phyloP scores from a whole-genome alignment of 768 basidiomycete genomes.

The Lactarius pseudohatsudake region DNA sequence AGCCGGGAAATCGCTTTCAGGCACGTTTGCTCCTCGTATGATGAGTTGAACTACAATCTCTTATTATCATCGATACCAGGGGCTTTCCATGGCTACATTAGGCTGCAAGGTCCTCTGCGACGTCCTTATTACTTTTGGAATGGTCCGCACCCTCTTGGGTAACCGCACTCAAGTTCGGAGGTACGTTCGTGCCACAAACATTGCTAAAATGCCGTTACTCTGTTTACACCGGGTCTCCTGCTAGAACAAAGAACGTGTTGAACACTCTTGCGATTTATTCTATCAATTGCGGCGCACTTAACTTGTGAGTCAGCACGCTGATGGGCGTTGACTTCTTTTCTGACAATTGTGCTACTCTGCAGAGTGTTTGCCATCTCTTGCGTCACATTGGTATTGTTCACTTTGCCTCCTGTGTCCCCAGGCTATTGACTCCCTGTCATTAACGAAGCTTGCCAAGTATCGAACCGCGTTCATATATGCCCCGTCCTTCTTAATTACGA shows the following conservation, averaged over 20 bases:
- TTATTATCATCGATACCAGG: neutral
- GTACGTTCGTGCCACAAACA: neutral
- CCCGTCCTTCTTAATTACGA: slow-evolving; percentile 7
- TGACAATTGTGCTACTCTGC: neutral
- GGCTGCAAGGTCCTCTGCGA: slow-evolving; percentile 7
- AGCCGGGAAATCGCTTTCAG: no score
- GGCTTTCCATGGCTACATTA: neutral
- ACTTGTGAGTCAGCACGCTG: neutral
- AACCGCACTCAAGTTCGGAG: slow-evolving; percentile 2
- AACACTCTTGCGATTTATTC: neutral
- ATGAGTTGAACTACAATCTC: no score
- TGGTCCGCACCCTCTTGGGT: slow-evolving; percentile 3
- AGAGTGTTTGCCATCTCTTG: slow-evolving; percentile 2
- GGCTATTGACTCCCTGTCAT: neutral
- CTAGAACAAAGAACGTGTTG: slow-evolving; percentile 1
- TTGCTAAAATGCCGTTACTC: neutral
- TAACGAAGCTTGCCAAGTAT: neutral
- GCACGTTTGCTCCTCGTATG: neutral
- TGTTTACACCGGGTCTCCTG: neutral
- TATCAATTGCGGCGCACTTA: slow-evolving; percentile 10
- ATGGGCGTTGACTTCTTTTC: neutral
- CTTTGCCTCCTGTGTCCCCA: neutral
- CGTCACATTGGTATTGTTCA: neutral
- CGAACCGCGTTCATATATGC: neutral
- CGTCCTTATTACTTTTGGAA: slow-evolving; percentile 7